A percentile compares a stretch with the other conserved stretches of the same genome.
These are phyloP conservation scores for Entonaema liquescens DNA, from an alignment of 495 filamentous ascomycete species.

Conservation along the genomic window DNA sequence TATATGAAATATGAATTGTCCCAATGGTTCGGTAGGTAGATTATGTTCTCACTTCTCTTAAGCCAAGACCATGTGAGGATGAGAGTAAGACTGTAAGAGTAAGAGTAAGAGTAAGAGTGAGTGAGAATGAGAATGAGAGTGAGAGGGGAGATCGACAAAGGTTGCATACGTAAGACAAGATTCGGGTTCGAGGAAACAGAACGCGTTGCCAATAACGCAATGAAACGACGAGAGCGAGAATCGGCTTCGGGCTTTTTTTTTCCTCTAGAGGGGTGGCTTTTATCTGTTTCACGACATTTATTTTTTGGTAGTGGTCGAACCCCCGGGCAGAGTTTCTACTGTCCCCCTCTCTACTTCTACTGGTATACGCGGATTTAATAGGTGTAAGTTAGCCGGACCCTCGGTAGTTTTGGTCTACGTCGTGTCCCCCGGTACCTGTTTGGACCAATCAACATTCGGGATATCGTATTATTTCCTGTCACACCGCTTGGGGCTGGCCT, in stretches of 20 bases:
- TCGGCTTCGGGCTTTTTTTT: neutral
- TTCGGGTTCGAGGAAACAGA: neutral
- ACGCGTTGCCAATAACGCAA: neutral
- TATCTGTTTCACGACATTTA: neutral
- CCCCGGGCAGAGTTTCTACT: neutral
- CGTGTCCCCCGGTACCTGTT: constrained; percentile 16
- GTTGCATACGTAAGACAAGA: neutral
- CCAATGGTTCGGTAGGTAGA: neutral
- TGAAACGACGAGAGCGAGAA: neutral
- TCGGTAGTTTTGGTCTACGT: constrained; percentile 24
- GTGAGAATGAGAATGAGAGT: neutral
- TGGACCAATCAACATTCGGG: constrained; percentile 16
- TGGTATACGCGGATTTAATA: constrained; percentile 8
- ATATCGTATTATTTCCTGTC: constrained; percentile 6
- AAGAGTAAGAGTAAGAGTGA: neutral
- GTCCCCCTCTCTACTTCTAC: neutral
- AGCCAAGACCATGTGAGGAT: neutral
- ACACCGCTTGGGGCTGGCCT: constrained; percentile 18
- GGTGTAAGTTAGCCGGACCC: constrained; percentile 25
- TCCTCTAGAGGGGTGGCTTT: neutral
- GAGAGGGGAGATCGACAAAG: neutral
- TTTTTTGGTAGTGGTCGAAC: neutral
- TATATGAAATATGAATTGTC: neutral
- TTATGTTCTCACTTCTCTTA: neutral
- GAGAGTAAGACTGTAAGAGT: neutral